Evolutionary conservation across 345 rosid species (phyloP), one percentile per base, ranked within the genome.

Genomic region (Theobroma cacao): DNA sequence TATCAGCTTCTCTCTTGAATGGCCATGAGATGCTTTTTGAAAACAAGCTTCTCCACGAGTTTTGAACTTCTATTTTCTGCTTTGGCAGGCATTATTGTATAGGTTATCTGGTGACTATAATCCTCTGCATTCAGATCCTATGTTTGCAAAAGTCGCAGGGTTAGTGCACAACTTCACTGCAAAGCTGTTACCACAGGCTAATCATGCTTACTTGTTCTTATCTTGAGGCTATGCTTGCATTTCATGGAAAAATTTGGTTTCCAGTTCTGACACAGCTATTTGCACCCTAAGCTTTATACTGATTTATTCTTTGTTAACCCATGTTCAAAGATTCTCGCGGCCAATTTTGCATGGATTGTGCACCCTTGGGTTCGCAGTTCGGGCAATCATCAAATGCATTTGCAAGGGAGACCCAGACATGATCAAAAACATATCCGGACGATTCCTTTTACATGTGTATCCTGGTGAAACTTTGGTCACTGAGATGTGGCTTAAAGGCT

Each of bases 91-190:
- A 53, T 86, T 96, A 81, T 82, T 96, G 74, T 96, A 96, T 78
- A 87, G 98, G 88, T 80, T 94, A 74, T 94, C 98, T 55, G 99
- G 99, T 80, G 98, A 96, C 78, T 94, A 94, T 74, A 94, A 96
- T 84, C 99, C 97, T 82, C 81, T 96, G 77, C 99, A 92, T 86
- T 90, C 98, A 22, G 99, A 96, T 86, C 97, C 97, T 67, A 65
- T 65, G 80, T 1, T 92, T 74, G 97, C 97, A n/a, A 81, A 82
- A 84, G 83, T 75, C 77, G 97, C 97, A 48, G 99, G 97, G 97
- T 95, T 66, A 71, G 97, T 89, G 34, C 34, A 66, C 60, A 1
- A 71, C 47, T 45, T 80, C 75, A 34, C 66, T 59, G 45, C 53
- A 65, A 59, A 55, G 50, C 55, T 36, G 4, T 72, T 33, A 52